Evolutionary conservation across 2,329 filamentous ascomycete species (phyloP), one percentile per base, ranked within the genome.

Genomic region (Aspergillus fijiensis): DNA sequence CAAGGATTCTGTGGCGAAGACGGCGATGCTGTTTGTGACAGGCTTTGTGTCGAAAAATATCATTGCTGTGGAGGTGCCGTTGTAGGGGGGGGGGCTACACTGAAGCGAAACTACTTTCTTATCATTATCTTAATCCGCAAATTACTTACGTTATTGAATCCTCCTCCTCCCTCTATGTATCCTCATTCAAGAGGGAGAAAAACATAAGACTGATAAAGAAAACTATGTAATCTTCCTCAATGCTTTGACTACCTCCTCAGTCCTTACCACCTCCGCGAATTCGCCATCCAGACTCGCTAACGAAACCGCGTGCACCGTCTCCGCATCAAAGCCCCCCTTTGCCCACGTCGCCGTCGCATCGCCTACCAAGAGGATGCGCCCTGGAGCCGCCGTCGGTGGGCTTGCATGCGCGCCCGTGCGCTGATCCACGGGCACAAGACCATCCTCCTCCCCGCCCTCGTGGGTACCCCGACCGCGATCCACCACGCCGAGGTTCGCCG

Each of bases 1-100:
- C 0, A 67, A 68, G 14, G 65, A 74, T 12, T 79, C 81, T 51
- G 72, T 63, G 0, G 78, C 79, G 0, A 75, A 78, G 65, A 78
- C 81, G 19, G 85, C 80, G 0, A 86, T 84, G 83, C 67, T 88
- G 16, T 87, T 85, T 69, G 80, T 82, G 2, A 84, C 84, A 0
- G 85, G 86, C 0, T 84, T 85, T 58, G 61, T 82, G 60, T 81
- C 83, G 2, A 73, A 76, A 33, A 79, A 71, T 59, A 73, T 82
- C 35, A 68, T 86, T 61, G 84, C 83, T 11, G 77, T 83, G 21
- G 81, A 82, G 69, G 79, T 87, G 33, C 78, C 85, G 63, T 69
- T 87, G 62, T 74, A 60, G 5, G 16, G 9, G 14, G 14, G 14
- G 16, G 39, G 33, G 11, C 33, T 16, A 16, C 33, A 35, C 33